Percentiles rank a stretch among this genome's conserved stretches.
Evolutionary conservation across 202 grass and related monocot species (phyloP).

Genomic region (Digitaria exilis): DNA sequence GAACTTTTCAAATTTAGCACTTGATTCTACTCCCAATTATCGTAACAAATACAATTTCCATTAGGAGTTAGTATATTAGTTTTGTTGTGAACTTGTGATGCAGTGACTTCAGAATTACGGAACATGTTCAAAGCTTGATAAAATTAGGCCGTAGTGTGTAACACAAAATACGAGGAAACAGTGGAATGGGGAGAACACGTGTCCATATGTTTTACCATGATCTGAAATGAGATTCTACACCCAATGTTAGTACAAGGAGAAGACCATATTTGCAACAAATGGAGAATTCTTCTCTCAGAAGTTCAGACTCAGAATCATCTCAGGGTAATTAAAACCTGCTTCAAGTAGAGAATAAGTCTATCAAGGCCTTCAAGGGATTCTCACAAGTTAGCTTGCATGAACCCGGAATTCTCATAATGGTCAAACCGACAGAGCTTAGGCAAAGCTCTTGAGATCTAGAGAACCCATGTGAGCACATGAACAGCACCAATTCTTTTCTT

Average conservation of each 20-base stretch:
- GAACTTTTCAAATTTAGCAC: not conserved
- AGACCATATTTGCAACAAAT: not conserved
- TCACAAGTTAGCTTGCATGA: constrained; percentile 25
- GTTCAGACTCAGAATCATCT: not conserved
- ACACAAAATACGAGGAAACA: not conserved
- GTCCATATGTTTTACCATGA: not conserved
- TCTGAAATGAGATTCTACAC: constrained; percentile 20
- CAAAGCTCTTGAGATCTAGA: constrained; percentile 52
- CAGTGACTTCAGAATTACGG: not conserved
- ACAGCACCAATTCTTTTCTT: constrained; percentile 51
- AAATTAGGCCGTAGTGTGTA: not conserved
- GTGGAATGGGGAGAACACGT: not conserved
- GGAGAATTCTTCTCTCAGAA: not conserved
- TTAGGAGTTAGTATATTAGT: not conserved
- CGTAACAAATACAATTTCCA: constrained; percentile 1
- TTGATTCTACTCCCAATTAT: not conserved
- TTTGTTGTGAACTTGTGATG: not conserved
- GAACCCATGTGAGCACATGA: constrained; percentile 76
- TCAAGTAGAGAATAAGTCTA: constrained; percentile 20
- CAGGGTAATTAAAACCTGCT: constrained; percentile 12
- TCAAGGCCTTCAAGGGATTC: not conserved
- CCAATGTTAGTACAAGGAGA: not conserved
- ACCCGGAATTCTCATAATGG: constrained; percentile 25
- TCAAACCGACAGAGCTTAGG: constrained; percentile 44
- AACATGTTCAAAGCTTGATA: not conserved